These are phyloP conservation scores for Camellia granthamiana DNA, from an alignment of 148 eudicot genomes.

Conservation along the genomic window DNA sequence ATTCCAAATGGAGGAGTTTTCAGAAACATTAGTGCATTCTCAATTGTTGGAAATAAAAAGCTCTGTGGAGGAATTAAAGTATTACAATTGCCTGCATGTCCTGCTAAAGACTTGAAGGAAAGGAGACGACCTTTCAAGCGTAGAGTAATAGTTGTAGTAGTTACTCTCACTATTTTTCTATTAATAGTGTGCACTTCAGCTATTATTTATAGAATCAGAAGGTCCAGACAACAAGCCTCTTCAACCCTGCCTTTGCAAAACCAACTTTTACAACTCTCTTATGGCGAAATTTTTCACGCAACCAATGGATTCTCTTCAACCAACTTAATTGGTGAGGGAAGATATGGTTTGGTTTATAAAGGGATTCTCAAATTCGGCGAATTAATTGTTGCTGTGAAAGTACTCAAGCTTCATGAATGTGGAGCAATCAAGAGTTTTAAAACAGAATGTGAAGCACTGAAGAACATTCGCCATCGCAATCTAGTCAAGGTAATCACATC, in stretches of 20 bases:
- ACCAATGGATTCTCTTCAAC: constrained; percentile 19
- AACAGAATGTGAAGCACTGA: constrained; percentile 22
- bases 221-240: neutral
- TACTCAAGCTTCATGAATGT: constrained; percentile 13
- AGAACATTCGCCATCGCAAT: constrained; percentile 20
- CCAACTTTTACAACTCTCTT: constrained; percentile 5
- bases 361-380: neutral
- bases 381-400: constrained; percentile 21
- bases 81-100: constrained; percentile 11
- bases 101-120: neutral
- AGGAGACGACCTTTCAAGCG: neutral
- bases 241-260: neutral
- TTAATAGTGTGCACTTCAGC: neutral
- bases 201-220: neutral
- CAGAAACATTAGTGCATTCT: neutral
- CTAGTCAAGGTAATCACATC: constrained; percentile 20
- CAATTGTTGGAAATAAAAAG: constrained; percentile 1
- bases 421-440: constrained; percentile 19
- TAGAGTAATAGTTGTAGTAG: neutral
- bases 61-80: constrained; percentile 22
- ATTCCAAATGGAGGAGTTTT: constrained; percentile 12
- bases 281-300: constrained; percentile 12
- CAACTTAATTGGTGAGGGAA: constrained; percentile 19
- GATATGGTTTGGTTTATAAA: constrained; percentile 22
- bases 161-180: neutral